A percentile compares a stretch with the other conserved stretches of the same genome.
Conservation (phyloP, 1,284 basidiomycete genomes). For the Xanthoconium separans region DNA sequence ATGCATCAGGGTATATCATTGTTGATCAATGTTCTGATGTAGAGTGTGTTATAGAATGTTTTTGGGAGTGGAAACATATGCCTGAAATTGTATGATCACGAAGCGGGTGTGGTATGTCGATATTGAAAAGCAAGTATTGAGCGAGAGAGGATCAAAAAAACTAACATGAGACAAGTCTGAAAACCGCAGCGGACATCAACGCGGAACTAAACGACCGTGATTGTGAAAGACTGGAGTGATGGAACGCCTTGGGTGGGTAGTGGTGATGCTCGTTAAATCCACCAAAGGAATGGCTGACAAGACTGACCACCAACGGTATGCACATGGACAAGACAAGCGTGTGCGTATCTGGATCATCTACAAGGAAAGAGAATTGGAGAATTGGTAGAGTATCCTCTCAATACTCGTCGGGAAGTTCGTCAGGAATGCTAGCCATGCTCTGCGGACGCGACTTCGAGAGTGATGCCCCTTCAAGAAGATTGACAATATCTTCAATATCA, state of each 20-base stretch:
- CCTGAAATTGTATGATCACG: slow-evolving; percentile 8
- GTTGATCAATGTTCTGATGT: slow-evolving; percentile 9
- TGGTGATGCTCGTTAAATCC: background rate
- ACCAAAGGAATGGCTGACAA: background rate
- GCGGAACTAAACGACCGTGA: slow-evolving; percentile 35
- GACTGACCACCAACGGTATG: slow-evolving; percentile 32
- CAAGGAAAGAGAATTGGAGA: slow-evolving; percentile 6
- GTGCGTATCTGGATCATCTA: slow-evolving; percentile 22
- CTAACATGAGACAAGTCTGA: slow-evolving; percentile 16
- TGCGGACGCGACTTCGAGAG: slow-evolving; percentile 40
- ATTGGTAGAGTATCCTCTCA: slow-evolving; percentile 12
- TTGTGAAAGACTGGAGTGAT: slow-evolving; percentile 24
- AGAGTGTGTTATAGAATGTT: slow-evolving; percentile 13
- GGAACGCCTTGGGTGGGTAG: slow-evolving; percentile 9
- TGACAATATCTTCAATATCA: slow-evolving; percentile 64
- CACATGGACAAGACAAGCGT: slow-evolving; percentile 21
- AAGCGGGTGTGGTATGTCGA: slow-evolving; percentile 4
- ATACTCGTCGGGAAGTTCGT: slow-evolving; percentile 36
- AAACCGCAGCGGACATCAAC: slow-evolving; percentile 24
- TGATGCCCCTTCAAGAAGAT: slow-evolving; percentile 52
- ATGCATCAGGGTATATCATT: slow-evolving; percentile 15
- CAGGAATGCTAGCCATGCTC: slow-evolving; percentile 48
- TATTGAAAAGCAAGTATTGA: slow-evolving; percentile 9
- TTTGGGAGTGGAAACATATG: slow-evolving; percentile 9
- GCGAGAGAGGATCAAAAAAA: slow-evolving; percentile 13